These are phyloP conservation scores for Tremella mesenterica DNA, from an alignment of 768 basidiomycete species.

Conservation along the genomic window DNA sequence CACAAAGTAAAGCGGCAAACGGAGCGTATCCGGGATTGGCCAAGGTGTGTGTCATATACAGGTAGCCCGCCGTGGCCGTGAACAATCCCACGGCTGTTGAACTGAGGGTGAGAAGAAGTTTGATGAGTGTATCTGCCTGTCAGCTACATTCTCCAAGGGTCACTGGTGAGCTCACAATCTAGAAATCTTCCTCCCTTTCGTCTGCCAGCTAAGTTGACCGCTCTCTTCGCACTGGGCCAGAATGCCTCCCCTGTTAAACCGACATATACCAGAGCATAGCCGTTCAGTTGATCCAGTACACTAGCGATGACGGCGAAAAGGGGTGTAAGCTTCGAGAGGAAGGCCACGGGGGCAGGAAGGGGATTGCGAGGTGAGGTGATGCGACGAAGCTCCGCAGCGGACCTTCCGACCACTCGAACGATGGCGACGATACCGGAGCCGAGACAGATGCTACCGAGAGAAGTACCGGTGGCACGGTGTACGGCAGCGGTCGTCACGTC, in stretches of 20 bases:
- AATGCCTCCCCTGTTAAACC: constrained; percentile 69
- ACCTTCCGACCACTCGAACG: constrained; percentile 52
- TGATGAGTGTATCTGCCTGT: constrained; percentile 59
- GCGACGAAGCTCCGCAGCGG: constrained; percentile 33
- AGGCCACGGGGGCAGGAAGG: constrained; percentile 35
- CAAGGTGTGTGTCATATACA: constrained; percentile 79
- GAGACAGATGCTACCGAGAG: constrained; percentile 68
- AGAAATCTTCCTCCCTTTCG: constrained; percentile 38
- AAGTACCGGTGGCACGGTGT: constrained; percentile 68
- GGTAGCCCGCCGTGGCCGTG: constrained; percentile 69
- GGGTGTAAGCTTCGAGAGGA: constrained; percentile 38
- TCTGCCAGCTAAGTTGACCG: constrained; percentile 50
- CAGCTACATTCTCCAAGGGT: constrained; percentile 27
- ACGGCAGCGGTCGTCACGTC: constrained; percentile 70
- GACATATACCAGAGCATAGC: constrained; percentile 62
- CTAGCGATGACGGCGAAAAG: constrained; percentile 44
- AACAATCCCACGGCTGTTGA: constrained; percentile 73
- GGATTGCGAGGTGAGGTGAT: constrained; percentile 33
- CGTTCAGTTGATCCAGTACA: constrained; percentile 52
- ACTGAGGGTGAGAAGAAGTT: constrained; percentile 54
- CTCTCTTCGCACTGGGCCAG: constrained; percentile 53
- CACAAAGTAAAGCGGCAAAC: constrained; percentile 65
- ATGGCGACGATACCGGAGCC: constrained; percentile 67
- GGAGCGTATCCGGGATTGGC: constrained; percentile 63
- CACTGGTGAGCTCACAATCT: constrained; percentile 43